Conservation (phyloP, 1,284 basidiomycete species). For the Wolfiporia cocos region DNA sequence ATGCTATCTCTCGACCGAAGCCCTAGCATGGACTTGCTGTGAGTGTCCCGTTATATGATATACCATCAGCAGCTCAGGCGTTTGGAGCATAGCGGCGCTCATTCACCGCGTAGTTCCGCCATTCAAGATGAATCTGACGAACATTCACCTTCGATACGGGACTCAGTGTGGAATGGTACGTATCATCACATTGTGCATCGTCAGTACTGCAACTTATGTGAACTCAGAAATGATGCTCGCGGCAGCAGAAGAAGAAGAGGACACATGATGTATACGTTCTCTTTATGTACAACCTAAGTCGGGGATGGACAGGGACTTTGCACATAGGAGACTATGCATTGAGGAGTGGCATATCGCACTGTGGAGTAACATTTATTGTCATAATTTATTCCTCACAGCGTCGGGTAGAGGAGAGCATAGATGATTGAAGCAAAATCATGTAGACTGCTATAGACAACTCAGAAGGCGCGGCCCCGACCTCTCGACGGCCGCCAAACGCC, state of each 20-base stretch:
- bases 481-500: constrained; percentile 38
- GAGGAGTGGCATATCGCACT: no score
- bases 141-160: constrained; percentile 54
- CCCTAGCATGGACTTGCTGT: constrained; percentile 43
- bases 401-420: neutral
- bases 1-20: constrained; percentile 55
- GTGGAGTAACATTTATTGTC: no score
- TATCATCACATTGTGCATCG: no score
- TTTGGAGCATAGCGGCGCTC: no score
- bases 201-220: no score
- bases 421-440: constrained; percentile 1
- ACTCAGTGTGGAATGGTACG: constrained; percentile 66
- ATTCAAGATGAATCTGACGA: constrained; percentile 43
- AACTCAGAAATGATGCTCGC: constrained; percentile 54
- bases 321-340: no score
- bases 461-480: constrained; percentile 20
- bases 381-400: constrained; percentile 12
- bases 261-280: neutral
- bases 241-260: constrained; percentile 44
- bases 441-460: neutral
- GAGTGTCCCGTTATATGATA: constrained; percentile 20
- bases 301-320: neutral
- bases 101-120: no score
- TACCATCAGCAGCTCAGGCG: no score
- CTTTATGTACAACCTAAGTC: neutral